Percentiles rank a stretch among this genome's conserved stretches.
phyloP scores from a whole-genome alignment of 164 flowering plant species.

The Euptelea pleiosperma region DNA sequence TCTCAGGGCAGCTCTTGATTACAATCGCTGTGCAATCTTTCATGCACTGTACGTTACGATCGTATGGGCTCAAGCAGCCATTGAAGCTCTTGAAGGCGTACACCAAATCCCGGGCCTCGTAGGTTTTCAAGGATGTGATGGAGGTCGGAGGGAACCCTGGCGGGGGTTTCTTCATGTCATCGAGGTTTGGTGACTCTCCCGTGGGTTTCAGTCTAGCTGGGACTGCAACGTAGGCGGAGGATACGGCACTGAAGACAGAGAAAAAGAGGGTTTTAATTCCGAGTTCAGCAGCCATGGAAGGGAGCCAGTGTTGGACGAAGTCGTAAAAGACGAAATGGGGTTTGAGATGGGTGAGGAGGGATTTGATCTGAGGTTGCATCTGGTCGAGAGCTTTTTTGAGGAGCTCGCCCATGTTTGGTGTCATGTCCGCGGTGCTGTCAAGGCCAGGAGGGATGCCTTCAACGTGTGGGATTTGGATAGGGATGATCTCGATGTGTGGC shows the following conservation, averaged over 20 bases:
- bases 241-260: slow-evolving; percentile 22
- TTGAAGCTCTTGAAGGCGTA: slow-evolving; percentile 20
- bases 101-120: slow-evolving; percentile 15
- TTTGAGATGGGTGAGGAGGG: slow-evolving; percentile 23
- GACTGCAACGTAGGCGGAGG: slow-evolving; percentile 4
- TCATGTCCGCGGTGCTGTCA: slow-evolving; percentile 15
- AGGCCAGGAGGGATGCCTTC: slow-evolving; percentile 23
- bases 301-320: slow-evolving; percentile 32
- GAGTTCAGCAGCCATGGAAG: slow-evolving; percentile 17
- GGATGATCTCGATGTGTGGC: slow-evolving; percentile 8
- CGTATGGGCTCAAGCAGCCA: slow-evolving; percentile 7
- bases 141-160: slow-evolving; percentile 21
- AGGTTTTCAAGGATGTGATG: slow-evolving; percentile 4
- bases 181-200: slow-evolving; percentile 12
- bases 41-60: neutral
- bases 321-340: slow-evolving; percentile 32
- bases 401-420: slow-evolving; percentile 22
- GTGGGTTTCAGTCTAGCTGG: slow-evolving; percentile 10
- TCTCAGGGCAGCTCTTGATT: slow-evolving; percentile 13
- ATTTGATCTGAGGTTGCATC: slow-evolving; percentile 26
- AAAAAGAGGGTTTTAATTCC: slow-evolving; percentile 25
- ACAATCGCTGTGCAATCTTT: slow-evolving; percentile 4
- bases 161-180: slow-evolving; percentile 26
- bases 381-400: slow-evolving; percentile 27
- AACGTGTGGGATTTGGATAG: slow-evolving; percentile 19